A percentile compares a stretch with the other conserved stretches of the same genome.
Evolutionary conservation across 495 filamentous ascomycete species (phyloP).

Genomic region (Aspergillus steynii): DNA sequence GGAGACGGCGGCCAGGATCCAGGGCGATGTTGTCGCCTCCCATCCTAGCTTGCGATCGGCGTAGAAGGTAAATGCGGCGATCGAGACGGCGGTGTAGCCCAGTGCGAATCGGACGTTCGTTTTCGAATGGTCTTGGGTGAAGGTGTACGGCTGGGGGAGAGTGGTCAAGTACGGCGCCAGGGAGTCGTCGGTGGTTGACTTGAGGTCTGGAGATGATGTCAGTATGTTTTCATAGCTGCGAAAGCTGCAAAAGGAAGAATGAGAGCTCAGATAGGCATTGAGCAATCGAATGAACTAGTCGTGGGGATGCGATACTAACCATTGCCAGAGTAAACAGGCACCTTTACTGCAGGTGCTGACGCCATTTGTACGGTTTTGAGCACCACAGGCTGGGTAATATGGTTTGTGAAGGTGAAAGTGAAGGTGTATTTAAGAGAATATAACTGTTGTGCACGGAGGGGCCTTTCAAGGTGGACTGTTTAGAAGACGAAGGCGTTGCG

Average conservation of each 20-base stretch:
- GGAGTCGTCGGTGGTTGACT: slow-evolving; percentile 94
- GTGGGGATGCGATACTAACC: slow-evolving; percentile 32
- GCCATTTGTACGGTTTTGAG: slow-evolving; percentile 16
- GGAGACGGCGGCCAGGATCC: slow-evolving; percentile 69
- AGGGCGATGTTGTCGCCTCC: slow-evolving; percentile 74
- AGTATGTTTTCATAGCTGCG: background rate
- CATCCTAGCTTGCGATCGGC: slow-evolving; percentile 91
- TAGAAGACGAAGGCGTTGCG: slow-evolving; percentile 37
- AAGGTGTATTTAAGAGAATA: background rate
- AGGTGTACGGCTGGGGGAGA: slow-evolving; percentile 61
- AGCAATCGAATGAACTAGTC: slow-evolving; percentile 22
- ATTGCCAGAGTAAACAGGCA: slow-evolving; percentile 50
- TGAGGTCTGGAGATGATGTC: slow-evolving; percentile 65
- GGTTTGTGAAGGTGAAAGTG: background rate
- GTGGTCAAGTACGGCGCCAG: slow-evolving; percentile 87
- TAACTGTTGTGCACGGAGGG: background rate
- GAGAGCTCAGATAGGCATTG: background rate
- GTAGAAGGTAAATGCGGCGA: slow-evolving; percentile 80
- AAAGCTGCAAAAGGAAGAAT: background rate
- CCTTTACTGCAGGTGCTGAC: slow-evolving; percentile 37
- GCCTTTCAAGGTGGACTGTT: background rate
- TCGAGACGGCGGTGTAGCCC: slow-evolving; percentile 78
- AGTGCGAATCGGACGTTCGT: slow-evolving; percentile 79
- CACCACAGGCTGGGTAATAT: background rate
- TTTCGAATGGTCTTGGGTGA: slow-evolving; percentile 76